A percentile compares a stretch with the other conserved stretches of the same genome.
Conservation (phyloP, 305 asterid species). For the Plantago rigida region DNA sequence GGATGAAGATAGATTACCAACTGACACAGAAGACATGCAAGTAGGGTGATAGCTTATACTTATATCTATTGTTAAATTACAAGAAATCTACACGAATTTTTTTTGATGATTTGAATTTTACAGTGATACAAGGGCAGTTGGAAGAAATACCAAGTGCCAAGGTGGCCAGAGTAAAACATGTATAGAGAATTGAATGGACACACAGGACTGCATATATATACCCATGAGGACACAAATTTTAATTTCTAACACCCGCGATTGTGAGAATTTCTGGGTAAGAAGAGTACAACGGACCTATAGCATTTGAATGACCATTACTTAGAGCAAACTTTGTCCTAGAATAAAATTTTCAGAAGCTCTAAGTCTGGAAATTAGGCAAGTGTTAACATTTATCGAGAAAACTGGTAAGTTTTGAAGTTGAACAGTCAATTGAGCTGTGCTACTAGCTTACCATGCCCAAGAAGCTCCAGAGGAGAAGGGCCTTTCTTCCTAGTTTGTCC, state of each 20-base stretch:
- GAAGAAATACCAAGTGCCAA: no score
- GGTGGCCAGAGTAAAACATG: no score
- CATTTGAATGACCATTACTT: neutral
- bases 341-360: neutral
- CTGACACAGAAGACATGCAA: no score
- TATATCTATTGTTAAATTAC: no score
- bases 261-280: neutral
- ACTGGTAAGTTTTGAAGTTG: constrained; percentile 2
- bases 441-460: constrained; percentile 68
- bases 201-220: no score
- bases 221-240: no score
- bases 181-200: no score
- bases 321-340: neutral
- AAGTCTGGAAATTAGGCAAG: neutral
- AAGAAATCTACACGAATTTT: no score
- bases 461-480: constrained; percentile 89
- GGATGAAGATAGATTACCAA: no score
- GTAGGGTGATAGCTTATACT: no score
- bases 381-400: constrained; percentile 1
- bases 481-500: constrained; percentile 83
- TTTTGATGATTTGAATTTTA: no score
- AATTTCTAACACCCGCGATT: neutral
- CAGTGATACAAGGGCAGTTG: no score
- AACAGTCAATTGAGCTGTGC: constrained; percentile 1
- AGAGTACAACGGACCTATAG: neutral